phyloP scores from a whole-genome alignment of 2,329 filamentous ascomycete species.

The Pseudocercospora ulei region DNA sequence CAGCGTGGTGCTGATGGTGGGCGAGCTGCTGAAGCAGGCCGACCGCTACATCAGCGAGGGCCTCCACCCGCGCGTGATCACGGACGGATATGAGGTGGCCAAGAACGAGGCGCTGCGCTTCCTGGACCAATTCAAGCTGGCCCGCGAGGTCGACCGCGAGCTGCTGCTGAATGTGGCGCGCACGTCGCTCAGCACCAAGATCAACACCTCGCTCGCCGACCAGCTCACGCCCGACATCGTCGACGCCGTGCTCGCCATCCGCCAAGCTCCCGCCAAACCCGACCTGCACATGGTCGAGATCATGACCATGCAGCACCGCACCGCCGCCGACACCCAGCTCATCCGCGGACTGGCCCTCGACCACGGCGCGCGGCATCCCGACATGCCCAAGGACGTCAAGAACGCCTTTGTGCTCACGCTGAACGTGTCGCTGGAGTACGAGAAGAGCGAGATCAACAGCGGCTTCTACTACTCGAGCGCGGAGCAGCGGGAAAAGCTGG shows the following conservation, averaged over 20 bases:
- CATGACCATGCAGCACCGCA: constrained; percentile 99
- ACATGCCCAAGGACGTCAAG: constrained; percentile 94
- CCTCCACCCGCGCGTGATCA: constrained; percentile 92
- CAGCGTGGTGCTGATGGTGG: constrained; percentile 86
- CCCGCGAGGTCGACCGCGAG: constrained; percentile 81
- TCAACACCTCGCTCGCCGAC: constrained; percentile 78
- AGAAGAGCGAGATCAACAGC: constrained; percentile 98
- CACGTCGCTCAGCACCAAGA: constrained; percentile 89
- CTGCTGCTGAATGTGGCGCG: constrained; percentile 85
- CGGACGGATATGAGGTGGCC: constrained; percentile 93
- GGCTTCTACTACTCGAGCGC: constrained; percentile 97
- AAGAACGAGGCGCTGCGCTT: constrained; percentile 92
- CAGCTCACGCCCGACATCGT: constrained; percentile 92
- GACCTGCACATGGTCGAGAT: constrained; percentile 99
- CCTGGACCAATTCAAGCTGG: constrained; percentile 85
- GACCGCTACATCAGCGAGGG: constrained; percentile 93
- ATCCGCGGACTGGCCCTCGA: constrained; percentile 88
- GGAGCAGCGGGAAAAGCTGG: constrained; percentile 93
- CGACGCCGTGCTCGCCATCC: constrained; percentile 89
- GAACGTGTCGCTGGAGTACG: constrained; percentile 95
- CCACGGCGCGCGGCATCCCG: constrained; percentile 89
- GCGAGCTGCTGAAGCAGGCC: constrained; percentile 94
- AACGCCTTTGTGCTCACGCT: constrained; percentile 92
- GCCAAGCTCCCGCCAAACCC: constrained; percentile 78
- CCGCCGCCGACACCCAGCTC: constrained; percentile 88